These are phyloP conservation scores for Aspergillus diversus DNA, from an alignment of 495 filamentous ascomycete species.

Conservation along the genomic window DNA sequence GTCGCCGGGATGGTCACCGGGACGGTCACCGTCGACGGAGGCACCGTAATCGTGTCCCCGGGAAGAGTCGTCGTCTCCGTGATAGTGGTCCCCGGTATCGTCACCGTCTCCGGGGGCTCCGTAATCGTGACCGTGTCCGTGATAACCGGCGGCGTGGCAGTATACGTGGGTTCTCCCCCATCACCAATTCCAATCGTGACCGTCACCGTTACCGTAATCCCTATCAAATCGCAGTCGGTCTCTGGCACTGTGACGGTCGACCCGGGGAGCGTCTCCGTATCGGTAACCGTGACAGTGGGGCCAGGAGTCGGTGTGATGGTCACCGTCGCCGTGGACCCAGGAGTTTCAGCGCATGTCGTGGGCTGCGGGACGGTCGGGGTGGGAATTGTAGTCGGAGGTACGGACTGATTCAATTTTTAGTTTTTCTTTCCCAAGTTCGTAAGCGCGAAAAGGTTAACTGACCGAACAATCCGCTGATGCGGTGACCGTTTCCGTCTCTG, in stretches of 20 bases:
- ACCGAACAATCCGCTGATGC: too few relatives aligned
- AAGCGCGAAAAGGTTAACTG: too few relatives aligned
- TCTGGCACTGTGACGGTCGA: not conserved
- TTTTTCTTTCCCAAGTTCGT: too few relatives aligned
- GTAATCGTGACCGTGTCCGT: not conserved
- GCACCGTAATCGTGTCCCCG: not conserved
- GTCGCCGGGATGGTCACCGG: not conserved
- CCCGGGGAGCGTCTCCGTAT: not conserved
- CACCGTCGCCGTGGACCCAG: not conserved
- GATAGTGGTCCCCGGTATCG: not conserved
- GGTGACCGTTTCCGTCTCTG: too few relatives aligned
- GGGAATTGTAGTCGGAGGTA: not conserved
- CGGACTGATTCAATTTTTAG: not conserved
- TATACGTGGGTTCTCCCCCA: not conserved
- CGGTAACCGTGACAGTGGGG: not conserved
- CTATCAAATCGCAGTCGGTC: not conserved
- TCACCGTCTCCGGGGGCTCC: not conserved
- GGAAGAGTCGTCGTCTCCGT: not conserved
- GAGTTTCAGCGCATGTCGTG: not conserved
- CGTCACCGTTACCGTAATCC: not conserved
- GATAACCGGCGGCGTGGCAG: not conserved
- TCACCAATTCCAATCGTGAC: not conserved
- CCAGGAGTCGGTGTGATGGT: not conserved
- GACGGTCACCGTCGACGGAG: not conserved
- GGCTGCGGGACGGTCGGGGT: not conserved